Evolutionary conservation across 2,329 filamentous ascomycete species (phyloP), one percentile per base, ranked within the genome.

Genomic region (Hypocrella siamensis): DNA sequence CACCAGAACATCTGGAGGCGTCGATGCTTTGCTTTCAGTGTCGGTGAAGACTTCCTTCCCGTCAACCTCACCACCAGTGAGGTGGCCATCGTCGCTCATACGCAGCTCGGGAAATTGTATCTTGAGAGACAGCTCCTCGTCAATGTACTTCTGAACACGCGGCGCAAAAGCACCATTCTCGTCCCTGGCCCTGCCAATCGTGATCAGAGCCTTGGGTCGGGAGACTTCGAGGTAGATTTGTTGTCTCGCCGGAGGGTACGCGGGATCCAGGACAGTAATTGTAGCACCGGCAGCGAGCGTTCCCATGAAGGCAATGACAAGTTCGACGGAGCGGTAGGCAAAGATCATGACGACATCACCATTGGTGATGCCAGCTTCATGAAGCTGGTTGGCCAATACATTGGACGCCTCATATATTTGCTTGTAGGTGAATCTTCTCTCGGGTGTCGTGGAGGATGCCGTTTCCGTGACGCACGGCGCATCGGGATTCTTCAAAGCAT

Each of bases 291-390:
- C 66, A 51, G 47, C 59, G 47, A 17, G 40, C 32, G 24, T 30
- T 34, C 85, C 86, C 82, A 93, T 93, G 32, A 85, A 75, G 21
- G 79, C 82, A 28, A 61, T 48, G 26, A 72, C 61, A 10, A 74
- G 52, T 18, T 72, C 66, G 21, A 93, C 85, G 30, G 40, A 75
- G 35, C 86, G 74, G 55, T 93, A 71, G 34, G 83, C 83, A 49
- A 76, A 94, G 40, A 90, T 81, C 82, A 93, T 93, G 45, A 93
- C 84, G 3, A 93, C 85, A 48, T 96, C 85, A 7, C 84, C 85
- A 42, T 74, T 64, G 36, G 75, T 65, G 40, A 84, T 65, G 35
- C 86, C 85, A 45, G 74, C 66, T 31, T 77, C 64, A 33, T 79
- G 69, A 15, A 94, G 65, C 48, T 93, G 71, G 55, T 93, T 75